Conservation (phyloP, 2,329 filamentous ascomycete genomes). For the Mycocentrospora acerina region DNA sequence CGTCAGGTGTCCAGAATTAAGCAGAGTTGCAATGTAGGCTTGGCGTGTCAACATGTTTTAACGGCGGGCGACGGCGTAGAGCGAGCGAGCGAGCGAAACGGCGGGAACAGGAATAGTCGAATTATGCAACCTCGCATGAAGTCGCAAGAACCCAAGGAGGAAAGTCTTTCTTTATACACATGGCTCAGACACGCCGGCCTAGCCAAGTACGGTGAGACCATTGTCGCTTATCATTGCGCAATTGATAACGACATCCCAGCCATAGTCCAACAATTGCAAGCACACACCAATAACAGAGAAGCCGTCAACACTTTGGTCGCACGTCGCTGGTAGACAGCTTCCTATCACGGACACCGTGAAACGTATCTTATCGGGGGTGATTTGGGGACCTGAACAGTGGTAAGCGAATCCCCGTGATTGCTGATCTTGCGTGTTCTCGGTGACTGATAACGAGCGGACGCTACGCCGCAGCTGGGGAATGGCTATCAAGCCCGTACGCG, state of each 20-base stretch:
- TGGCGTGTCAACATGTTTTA: constrained; percentile 5
- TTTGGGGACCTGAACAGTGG: constrained; percentile 1
- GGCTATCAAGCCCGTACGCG: too few relatives aligned
- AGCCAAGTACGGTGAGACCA: constrained; percentile 23
- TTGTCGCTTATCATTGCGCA: constrained; percentile 40
- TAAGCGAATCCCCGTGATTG: constrained; percentile 10
- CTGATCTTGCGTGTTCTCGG: neutral
- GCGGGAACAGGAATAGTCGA: neutral
- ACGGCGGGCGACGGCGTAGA: constrained; percentile 11
- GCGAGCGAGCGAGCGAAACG: neutral
- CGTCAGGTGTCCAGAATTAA: too few relatives aligned
- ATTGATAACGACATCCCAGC: constrained; percentile 38
- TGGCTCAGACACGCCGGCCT: constrained; percentile 1
- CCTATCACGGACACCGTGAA: constrained; percentile 37
- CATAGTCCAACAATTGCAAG: constrained; percentile 15
- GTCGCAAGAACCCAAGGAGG: neutral
- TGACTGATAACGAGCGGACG: constrained; percentile 22
- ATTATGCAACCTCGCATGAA: neutral
- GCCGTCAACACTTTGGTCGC: constrained; percentile 12
- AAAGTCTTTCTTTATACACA: constrained; percentile 20
- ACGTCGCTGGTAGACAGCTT: constrained; percentile 21
- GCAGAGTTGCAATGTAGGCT: constrained; percentile 1
- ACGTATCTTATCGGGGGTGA: constrained; percentile 33
- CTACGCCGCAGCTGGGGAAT: neutral
- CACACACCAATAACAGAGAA: constrained; percentile 24